Percentiles rank a stretch among this genome's conserved stretches.
These are phyloP conservation scores for Persicaria tinctoria DNA, from an alignment of 148 eudicot species.

Conservation along the genomic window DNA sequence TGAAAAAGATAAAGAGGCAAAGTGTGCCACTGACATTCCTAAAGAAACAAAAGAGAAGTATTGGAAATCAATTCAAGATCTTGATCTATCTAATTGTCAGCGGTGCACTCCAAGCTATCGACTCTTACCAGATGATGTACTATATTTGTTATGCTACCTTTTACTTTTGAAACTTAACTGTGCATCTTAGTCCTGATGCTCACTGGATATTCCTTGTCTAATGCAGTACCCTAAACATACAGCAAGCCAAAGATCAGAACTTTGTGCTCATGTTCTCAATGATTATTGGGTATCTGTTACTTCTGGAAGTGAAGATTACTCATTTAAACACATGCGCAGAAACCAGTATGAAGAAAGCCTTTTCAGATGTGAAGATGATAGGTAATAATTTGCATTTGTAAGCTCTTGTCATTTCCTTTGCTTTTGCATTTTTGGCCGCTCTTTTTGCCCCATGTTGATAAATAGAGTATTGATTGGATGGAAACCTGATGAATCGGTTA, in stretches of 20 bases:
- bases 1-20: slow-evolving; percentile 68
- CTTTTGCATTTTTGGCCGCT: neutral
- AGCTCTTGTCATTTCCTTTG: slow-evolving; percentile 15
- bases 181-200: neutral
- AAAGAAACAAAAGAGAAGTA: slow-evolving; percentile 73
- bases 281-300: slow-evolving; percentile 98
- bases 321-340: slow-evolving; percentile 97
- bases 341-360: slow-evolving; percentile 98
- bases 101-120: slow-evolving; percentile 96
- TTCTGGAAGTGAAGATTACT: slow-evolving; percentile 96
- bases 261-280: slow-evolving; percentile 81
- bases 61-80: slow-evolving; percentile 85
- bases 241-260: slow-evolving; percentile 89
- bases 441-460: neutral
- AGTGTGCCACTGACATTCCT: slow-evolving; percentile 57
- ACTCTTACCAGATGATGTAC: slow-evolving; percentile 85
- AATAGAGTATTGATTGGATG: neutral
- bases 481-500: neutral
- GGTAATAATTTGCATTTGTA: slow-evolving; percentile 33
- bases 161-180: slow-evolving; percentile 1
- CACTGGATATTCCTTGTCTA: neutral
- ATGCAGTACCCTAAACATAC: slow-evolving; percentile 81
- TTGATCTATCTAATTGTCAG: slow-evolving; percentile 81
- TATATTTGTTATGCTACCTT: slow-evolving; percentile 1
- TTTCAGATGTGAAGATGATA: slow-evolving; percentile 98